Conservation (phyloP, 495 filamentous ascomycete species). For the Poronia punctata region DNA sequence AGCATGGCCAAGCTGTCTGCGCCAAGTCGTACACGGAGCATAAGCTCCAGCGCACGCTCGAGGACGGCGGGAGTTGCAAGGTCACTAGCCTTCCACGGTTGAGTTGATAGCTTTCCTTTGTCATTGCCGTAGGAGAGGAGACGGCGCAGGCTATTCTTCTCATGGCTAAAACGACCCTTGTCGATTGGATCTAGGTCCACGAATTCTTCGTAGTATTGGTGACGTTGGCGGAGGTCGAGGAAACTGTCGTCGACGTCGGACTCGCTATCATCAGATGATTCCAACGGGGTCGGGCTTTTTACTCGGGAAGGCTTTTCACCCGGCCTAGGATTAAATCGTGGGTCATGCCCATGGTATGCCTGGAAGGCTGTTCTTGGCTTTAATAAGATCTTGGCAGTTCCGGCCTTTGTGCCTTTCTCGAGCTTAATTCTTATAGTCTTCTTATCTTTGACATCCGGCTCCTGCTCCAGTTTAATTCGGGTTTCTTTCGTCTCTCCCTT, state of each 20-base stretch:
- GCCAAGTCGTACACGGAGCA: slow-evolving; percentile 19
- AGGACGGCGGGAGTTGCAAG: slow-evolving; percentile 15
- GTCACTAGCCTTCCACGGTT: slow-evolving; percentile 9
- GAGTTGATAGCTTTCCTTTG: background rate
- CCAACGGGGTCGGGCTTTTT: no score
- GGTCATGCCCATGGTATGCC: no score
- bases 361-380: no score
- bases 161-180: slow-evolving; percentile 11
- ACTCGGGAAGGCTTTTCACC: no score
- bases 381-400: no score
- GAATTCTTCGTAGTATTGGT: slow-evolving; percentile 16
- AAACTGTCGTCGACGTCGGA: background rate
- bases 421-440: background rate
- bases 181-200: slow-evolving; percentile 2
- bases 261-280: no score
- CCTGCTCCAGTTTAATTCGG: background rate
- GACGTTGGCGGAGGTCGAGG: slow-evolving; percentile 5
- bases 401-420: background rate
- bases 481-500: no score
- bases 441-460: background rate
- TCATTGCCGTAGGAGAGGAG: slow-evolving; percentile 12
- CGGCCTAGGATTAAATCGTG: no score
- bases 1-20: slow-evolving; percentile 14
- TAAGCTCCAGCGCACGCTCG: slow-evolving; percentile 20
- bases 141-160: slow-evolving; percentile 19